Base-by-base conservation (phyloP, 306 rosid genomes). In the Luffa aegyptiaca region DNA sequence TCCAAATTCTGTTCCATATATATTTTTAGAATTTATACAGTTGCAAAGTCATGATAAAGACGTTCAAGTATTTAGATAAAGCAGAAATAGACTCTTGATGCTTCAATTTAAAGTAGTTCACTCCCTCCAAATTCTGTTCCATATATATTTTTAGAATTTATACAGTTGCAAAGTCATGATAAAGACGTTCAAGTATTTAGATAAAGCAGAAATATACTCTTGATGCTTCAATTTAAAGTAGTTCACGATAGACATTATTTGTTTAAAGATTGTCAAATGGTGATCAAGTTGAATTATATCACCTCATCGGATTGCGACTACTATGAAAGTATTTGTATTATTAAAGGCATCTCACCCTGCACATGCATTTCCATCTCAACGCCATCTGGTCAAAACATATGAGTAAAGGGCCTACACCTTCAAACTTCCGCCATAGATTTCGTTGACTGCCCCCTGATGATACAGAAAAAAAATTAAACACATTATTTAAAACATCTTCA, bases 381-480 rank as follows among this genome's bases (percentile, higher is more conserved):
- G 45, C 74, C 51, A 37, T 66, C 51, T 41, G 45, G 53, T 45
- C 75, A 69, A 75, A 57, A 57, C 11, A 4, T 7, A 17, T 11
- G 26, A n/a, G 42, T 56, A 69, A 10, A 39, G 48, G 55, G 8
- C 26, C 79, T 76, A 76, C 69, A 55, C 55, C 69, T 86, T 81
- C 84, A 94, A 89, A 76, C 84, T 90, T 76, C 98, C 98, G 48
- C 97, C 98, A 83, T 90, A 94, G 72, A 77, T 78, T 85, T 90
- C 96, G 81, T 87, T 88, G 55, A 92, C 88, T 71, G 93, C 87
- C 33, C 87, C 93, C 98, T 79, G 79, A 77, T 65, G 81, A 66
- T 17, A 18, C 6, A 39, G 12, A 18, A 18, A 66, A 65, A 66
- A 5, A 8, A 3, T 66, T 57, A 12, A 55, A 57, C 0, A n/a